Conservation (phyloP, 2,329 filamentous ascomycete species). For the Clonostachys sp. region DNA sequence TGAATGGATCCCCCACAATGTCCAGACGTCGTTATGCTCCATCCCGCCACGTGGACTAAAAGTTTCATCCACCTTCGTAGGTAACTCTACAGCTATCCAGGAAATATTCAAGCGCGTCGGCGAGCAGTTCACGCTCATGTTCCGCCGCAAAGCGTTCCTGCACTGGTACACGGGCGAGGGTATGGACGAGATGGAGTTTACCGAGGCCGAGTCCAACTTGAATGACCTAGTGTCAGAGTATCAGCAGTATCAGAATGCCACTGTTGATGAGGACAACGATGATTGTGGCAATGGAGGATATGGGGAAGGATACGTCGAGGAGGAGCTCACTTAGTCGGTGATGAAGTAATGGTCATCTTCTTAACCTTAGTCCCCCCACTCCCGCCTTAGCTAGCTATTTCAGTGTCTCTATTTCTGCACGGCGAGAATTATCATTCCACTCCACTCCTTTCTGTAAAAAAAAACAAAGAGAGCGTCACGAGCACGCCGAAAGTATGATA, state of each 20-base stretch:
- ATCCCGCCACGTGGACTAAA: conserved; percentile 96
- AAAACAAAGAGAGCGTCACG: too few species aligned
- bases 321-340: conserved; percentile 59
- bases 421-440: too few species aligned
- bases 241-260: conserved; percentile 99
- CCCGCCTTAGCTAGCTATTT: too few species aligned
- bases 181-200: conserved; percentile 99
- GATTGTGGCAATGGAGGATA: conserved; percentile 52
- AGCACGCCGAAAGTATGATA: too few species aligned
- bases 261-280: conserved; percentile 85
- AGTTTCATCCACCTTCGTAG: conserved; percentile 99
- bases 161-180: conserved; percentile 99
- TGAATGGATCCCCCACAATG: conserved; percentile 99
- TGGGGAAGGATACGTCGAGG: conserved; percentile 91
- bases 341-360: too few species aligned
- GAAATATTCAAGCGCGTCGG: conserved; percentile 99
- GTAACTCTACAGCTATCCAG: conserved; percentile 99
- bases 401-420: too few species aligned
- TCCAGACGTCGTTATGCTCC: conserved; percentile 98
- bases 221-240: conserved; percentile 99
- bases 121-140: conserved; percentile 99
- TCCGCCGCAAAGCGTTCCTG: conserved; percentile 99
- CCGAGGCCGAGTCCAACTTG: conserved; percentile 99
- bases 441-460: too few species aligned
- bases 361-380: too few species aligned